phyloP scores from a whole-genome alignment of 768 basidiomycete genomes.

The Mycena pura region DNA sequence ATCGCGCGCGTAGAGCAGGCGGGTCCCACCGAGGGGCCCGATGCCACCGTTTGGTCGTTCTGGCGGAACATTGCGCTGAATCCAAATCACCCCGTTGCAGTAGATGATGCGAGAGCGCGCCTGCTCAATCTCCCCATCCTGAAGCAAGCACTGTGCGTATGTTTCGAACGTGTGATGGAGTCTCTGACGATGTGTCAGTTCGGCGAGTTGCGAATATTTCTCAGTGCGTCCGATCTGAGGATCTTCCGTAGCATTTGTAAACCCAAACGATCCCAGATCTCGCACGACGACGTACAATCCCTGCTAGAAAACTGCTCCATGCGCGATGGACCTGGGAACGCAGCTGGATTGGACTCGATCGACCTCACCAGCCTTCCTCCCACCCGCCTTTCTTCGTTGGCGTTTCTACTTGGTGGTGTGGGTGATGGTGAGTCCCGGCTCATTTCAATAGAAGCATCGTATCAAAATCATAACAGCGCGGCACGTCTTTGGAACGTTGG shows the following conservation, averaged over 20 bases:
- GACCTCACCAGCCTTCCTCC: background rate
- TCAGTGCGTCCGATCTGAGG: background rate
- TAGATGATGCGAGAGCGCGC: background rate
- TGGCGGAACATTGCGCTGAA: background rate
- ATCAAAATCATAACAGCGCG: too few species aligned
- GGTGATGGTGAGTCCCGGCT: slow-evolving; percentile 1
- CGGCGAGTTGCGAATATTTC: background rate
- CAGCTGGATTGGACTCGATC: background rate
- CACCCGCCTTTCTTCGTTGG: background rate
- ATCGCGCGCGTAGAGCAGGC: background rate
- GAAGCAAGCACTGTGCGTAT: background rate
- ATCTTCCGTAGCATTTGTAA: too few species aligned
- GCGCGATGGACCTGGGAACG: background rate
- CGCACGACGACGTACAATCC: background rate
- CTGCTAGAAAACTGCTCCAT: background rate
- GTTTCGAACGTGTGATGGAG: background rate
- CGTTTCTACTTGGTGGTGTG: background rate
- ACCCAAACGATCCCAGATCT: background rate
- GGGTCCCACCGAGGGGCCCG: background rate
- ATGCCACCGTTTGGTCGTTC: background rate
- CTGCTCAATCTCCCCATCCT: background rate
- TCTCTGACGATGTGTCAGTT: background rate
- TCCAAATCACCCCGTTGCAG: background rate
- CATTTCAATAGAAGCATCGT: too few species aligned
- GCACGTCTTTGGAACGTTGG: background rate